phyloP scores from a whole-genome alignment of 306 rosid genomes.

The Medicago truncatula region MtrunA17r5.0-ANR NC_053042.1:24888001-24888500 shows the following conservation, averaged over 20 bases:
- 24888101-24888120: conserved; percentile 5
- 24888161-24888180: not conserved
- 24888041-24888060: not conserved
- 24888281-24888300: not conserved
- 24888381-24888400: not conserved
- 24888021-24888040: not conserved
- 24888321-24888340: conserved; percentile 4
- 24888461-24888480: conserved; percentile 6
- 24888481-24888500: not conserved
- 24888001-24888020: no score
- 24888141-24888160: conserved; percentile 13
- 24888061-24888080: not conserved
- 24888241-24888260: not conserved
- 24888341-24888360: not conserved
- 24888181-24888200: conserved; percentile 14
- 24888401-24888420: not conserved
- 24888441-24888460: not conserved
- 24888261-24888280: conserved; percentile 26
- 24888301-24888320: not conserved
- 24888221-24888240: conserved; percentile 22
- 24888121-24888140: conserved; percentile 6
- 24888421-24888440: conserved; percentile 5
- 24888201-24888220: not conserved
- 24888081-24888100: not conserved
- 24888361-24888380: not conserved